Evolutionary conservation across 495 filamentous ascomycete species (phyloP).

Genomic region (Penicillium cataractarum): DNA sequence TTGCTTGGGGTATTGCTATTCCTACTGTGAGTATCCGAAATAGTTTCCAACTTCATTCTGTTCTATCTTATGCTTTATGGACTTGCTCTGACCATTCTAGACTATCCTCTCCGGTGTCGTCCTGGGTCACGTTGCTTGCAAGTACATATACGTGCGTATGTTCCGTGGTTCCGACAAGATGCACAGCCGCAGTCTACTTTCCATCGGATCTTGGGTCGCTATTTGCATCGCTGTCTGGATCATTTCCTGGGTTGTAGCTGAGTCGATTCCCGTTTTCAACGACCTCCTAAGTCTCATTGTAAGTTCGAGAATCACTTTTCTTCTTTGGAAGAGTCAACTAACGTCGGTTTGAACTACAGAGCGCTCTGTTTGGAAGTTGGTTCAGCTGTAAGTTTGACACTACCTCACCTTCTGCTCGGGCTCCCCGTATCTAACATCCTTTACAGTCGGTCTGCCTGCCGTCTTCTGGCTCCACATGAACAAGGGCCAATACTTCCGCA

Average conservation of each 20-base stretch:
- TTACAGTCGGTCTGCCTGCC: slow-evolving; percentile 39
- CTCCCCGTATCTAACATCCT: background rate
- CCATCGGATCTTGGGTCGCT: slow-evolving; percentile 56
- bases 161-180: slow-evolving; percentile 60
- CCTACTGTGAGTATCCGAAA: slow-evolving; percentile 55
- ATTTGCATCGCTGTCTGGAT: slow-evolving; percentile 61
- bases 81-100: slow-evolving; percentile 12
- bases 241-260: slow-evolving; percentile 70
- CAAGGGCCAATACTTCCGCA: slow-evolving; percentile 34
- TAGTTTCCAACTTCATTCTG: background rate
- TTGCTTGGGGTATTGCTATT: slow-evolving; percentile 74
- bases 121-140: slow-evolving; percentile 61
- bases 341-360: slow-evolving; percentile 23
- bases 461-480: slow-evolving; percentile 51
- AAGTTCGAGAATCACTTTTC: slow-evolving; percentile 9
- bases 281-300: slow-evolving; percentile 60
- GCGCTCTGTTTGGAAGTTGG: slow-evolving; percentile 44
- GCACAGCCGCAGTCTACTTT: slow-evolving; percentile 55
- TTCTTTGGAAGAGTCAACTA: background rate
- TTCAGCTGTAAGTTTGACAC: slow-evolving; percentile 41
- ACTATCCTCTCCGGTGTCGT: slow-evolving; percentile 52
- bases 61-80: background rate
- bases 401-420: background rate
- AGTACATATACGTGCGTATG: slow-evolving; percentile 68
- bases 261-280: slow-evolving; percentile 74